Evolutionary conservation across 2,329 filamentous ascomycete genomes (phyloP).

Genomic region (Tolypocladium guangdongense): DNA sequence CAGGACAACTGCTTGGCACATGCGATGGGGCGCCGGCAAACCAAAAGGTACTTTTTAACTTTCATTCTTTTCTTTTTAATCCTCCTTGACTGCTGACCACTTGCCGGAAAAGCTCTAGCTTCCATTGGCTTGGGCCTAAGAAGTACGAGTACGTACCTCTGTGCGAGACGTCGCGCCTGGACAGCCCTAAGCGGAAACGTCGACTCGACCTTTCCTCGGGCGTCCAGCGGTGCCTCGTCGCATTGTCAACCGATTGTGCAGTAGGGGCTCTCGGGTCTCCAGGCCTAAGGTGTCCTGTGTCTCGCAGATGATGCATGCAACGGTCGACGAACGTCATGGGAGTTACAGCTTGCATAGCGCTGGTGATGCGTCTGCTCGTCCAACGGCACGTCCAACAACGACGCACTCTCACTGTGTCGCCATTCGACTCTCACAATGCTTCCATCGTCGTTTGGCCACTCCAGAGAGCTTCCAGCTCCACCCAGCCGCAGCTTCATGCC

Average conservation of each 20-base stretch:
- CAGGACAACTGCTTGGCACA: background rate
- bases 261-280: background rate
- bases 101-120: constrained; percentile 3
- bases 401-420: background rate
- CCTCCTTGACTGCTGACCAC: background rate
- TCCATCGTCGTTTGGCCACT: background rate
- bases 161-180: no score
- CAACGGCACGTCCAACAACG: no score
- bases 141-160: no score
- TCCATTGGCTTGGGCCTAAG: background rate
- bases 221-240: background rate
- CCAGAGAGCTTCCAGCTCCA: background rate
- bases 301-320: constrained; percentile 1
- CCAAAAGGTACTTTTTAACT: background rate
- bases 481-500: background rate
- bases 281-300: background rate
- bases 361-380: background rate
- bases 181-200: constrained; percentile 2
- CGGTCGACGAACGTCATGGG: background rate
- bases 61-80: background rate
- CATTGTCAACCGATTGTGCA: background rate
- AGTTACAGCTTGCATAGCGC: background rate
- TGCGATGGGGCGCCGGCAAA: background rate
- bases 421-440: background rate
- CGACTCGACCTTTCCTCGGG: background rate